These are phyloP conservation scores for Geotrichum bryndzae DNA, from an alignment of 1,139 yeast genomes.

Conservation along the genomic window DNA sequence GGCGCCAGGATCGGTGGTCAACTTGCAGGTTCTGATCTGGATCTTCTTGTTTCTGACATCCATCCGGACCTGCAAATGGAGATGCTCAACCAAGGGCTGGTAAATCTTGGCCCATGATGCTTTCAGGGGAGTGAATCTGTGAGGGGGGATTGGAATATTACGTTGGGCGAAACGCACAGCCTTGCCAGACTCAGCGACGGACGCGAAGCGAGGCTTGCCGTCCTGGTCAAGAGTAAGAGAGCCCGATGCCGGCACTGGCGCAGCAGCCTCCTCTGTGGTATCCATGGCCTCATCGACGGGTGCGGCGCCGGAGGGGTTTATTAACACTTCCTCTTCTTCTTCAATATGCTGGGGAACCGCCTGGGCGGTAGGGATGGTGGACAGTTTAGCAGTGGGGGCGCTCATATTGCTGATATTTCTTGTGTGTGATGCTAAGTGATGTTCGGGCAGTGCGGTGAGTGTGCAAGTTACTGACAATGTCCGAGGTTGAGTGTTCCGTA, in stretches of 20 bases:
- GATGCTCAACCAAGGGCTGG: slow-evolving; percentile 91
- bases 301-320: slow-evolving; percentile 49
- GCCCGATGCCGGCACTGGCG: slow-evolving; percentile 20
- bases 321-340: slow-evolving; percentile 60
- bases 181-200: slow-evolving; percentile 61
- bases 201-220: slow-evolving; percentile 83
- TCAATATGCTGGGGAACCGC: slow-evolving; percentile 21
- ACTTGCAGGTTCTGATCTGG: slow-evolving; percentile 74
- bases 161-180: slow-evolving; percentile 77
- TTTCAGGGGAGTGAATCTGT: slow-evolving; percentile 89
- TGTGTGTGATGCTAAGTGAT: neutral
- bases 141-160: slow-evolving; percentile 93
- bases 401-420: slow-evolving; percentile 43
- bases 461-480: neutral
- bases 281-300: slow-evolving; percentile 32
- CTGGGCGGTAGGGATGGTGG: slow-evolving; percentile 18
- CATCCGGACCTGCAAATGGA: slow-evolving; percentile 94
- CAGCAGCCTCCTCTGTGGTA: slow-evolving; percentile 27
- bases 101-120: slow-evolving; percentile 88
- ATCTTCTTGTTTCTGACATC: slow-evolving; percentile 73
- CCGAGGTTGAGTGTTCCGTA: neutral
- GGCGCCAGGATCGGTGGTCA: slow-evolving; percentile 87
- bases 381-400: slow-evolving; percentile 58
- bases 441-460: neutral
- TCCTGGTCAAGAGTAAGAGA: slow-evolving; percentile 60